Percentiles rank a stretch among this genome's conserved stretches.
Conservation (phyloP, 306 rosid genomes). For the Begonia peltatifolia region DNA sequence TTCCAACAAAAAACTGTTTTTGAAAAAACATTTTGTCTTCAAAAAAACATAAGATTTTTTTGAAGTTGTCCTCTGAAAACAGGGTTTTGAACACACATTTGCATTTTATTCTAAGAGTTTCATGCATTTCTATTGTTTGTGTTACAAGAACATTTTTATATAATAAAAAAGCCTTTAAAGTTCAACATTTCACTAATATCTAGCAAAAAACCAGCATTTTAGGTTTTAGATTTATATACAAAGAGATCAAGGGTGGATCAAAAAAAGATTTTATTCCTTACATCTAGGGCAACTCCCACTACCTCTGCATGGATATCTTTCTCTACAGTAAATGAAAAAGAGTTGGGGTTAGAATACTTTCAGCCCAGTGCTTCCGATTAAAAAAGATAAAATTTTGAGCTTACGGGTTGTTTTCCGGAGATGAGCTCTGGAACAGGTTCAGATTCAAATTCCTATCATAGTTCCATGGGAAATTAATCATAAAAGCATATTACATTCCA, state of each 20-base stretch:
- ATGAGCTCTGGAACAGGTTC: constrained; percentile 61
- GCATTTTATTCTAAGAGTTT: too few relatives aligned
- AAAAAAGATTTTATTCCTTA: constrained; percentile 21
- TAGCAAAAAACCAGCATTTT: too few relatives aligned
- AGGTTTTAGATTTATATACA: too few relatives aligned
- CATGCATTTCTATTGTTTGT: too few relatives aligned
- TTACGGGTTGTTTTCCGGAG: constrained; percentile 30
- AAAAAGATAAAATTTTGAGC: constrained; percentile 15
- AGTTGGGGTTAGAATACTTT: constrained; percentile 10
- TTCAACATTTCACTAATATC: too few relatives aligned
- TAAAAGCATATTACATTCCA: constrained; percentile 3
- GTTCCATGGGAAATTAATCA: constrained; percentile 11
- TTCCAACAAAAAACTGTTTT: too few relatives aligned
- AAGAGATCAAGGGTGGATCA: too few relatives aligned
- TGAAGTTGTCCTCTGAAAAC: too few relatives aligned
- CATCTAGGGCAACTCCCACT: constrained; percentile 49
- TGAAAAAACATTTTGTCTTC: too few relatives aligned
- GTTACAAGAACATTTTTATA: not conserved
- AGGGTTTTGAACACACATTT: too few relatives aligned
- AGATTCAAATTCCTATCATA: constrained; percentile 52
- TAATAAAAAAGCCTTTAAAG: not conserved
- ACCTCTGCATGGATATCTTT: constrained; percentile 43
- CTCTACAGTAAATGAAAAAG: constrained; percentile 21
- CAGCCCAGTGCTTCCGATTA: not conserved
- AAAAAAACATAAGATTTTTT: too few relatives aligned